Conservation (phyloP, 768 basidiomycete genomes). For the Tulasnella sp. region DNA sequence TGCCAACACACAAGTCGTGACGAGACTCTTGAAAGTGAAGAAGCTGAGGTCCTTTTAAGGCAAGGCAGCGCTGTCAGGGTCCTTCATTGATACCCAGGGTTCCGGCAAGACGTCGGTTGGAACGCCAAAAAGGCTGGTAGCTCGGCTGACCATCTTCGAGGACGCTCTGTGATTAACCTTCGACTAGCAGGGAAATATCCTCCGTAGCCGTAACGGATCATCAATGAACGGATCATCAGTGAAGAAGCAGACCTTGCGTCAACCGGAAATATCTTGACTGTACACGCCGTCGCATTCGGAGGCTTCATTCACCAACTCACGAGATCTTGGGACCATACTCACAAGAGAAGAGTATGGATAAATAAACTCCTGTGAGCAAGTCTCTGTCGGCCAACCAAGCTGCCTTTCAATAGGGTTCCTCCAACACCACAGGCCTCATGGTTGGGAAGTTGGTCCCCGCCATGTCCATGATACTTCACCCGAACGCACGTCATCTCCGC, state of each 20-base stretch:
- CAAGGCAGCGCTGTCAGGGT: not conserved
- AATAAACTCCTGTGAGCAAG: not conserved
- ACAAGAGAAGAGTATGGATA: not conserved
- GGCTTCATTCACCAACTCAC: not conserved
- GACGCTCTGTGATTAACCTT: not conserved
- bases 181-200: not conserved
- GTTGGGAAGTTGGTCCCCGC: not conserved
- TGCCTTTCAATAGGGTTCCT: not conserved
- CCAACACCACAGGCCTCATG: not conserved
- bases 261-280: not conserved
- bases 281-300: not conserved
- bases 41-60: not conserved
- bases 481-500: not conserved
- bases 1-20: not conserved
- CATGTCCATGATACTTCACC: not conserved
- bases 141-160: not conserved
- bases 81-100: not conserved
- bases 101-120: slow-evolving; percentile 1
- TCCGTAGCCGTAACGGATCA: not conserved
- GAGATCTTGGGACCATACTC: not conserved
- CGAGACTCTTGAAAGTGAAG: not conserved
- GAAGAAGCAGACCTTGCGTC: not conserved
- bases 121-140: not conserved
- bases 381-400: not conserved
- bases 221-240: not conserved